These are phyloP conservation scores for Stephania japonica DNA, from an alignment of 164 flowering plant genomes.

Conservation along the genomic window DNA sequence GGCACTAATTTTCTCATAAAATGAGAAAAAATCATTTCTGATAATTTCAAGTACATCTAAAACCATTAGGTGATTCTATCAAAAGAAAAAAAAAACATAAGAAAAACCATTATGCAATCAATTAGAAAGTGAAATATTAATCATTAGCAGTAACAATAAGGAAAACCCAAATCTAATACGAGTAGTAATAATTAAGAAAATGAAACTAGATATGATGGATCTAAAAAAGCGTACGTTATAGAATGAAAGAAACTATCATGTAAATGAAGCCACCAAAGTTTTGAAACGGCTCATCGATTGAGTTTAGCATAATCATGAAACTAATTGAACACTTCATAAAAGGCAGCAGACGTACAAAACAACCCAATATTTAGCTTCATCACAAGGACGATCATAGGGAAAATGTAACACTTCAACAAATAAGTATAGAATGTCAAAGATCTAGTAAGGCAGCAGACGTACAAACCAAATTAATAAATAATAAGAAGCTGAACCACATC, in stretches of 20 bases:
- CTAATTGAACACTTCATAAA: background rate
- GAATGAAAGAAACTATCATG: too few species aligned
- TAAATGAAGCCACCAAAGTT: too few species aligned
- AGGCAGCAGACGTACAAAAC: too few species aligned
- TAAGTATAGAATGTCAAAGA: background rate
- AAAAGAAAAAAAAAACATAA: too few species aligned
- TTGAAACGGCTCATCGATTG: too few species aligned
- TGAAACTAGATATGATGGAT: too few species aligned
- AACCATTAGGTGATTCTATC: too few species aligned
- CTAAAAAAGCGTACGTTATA: too few species aligned
- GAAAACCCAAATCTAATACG: background rate
- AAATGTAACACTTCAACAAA: background rate
- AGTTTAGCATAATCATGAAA: background rate
- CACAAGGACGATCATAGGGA: background rate
- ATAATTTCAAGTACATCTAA: background rate
- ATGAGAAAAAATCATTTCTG: background rate
- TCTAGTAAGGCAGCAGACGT: background rate
- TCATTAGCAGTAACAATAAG: too few species aligned
- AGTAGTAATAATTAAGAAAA: background rate
- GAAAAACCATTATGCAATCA: background rate
- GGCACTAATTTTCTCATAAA: too few species aligned
- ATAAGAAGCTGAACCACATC: background rate
- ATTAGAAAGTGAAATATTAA: background rate
- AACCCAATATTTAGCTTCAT: background rate
- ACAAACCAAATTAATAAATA: background rate